A percentile compares a stretch with the other conserved stretches of the same genome.
Evolutionary conservation across 2,329 filamentous ascomycete genomes (phyloP).

Genomic region (Microdochium nivale): DNA sequence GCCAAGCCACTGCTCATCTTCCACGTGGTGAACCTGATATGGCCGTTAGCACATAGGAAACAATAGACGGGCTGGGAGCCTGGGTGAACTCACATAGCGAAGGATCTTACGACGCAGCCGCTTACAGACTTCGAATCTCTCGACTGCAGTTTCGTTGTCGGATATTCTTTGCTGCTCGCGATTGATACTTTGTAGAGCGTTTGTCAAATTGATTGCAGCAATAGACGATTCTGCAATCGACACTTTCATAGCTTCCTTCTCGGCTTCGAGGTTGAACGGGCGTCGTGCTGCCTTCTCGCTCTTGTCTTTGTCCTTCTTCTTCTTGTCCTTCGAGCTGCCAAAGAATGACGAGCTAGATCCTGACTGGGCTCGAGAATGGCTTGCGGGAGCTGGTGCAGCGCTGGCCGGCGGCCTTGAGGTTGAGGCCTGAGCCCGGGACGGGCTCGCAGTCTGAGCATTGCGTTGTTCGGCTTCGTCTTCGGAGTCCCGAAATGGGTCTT

Average conservation of each 20-base stretch:
- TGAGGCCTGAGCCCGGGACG: conserved; percentile 12
- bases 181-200: conserved; percentile 83
- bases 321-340: conserved; percentile 39
- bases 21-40: conserved; percentile 71
- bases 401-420: conserved; percentile 19
- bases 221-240: conserved; percentile 86
- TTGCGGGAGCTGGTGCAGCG: conserved; percentile 23
- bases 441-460: conserved; percentile 15
- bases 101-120: conserved; percentile 73
- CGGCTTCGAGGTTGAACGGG: conserved; percentile 75
- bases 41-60: conserved; percentile 8
- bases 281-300: conserved; percentile 18
- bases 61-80: neutral
- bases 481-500: conserved; percentile 59
- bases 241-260: conserved; percentile 79
- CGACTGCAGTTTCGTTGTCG: conserved; percentile 66
- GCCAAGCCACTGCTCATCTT: conserved; percentile 86
- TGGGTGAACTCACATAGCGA: conserved; percentile 54
- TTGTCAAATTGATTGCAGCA: conserved; percentile 82
- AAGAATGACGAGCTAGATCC: conserved; percentile 29
- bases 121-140: conserved; percentile 82
- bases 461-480: conserved; percentile 44
- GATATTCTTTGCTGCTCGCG: conserved; percentile 82
- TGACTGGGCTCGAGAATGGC: conserved; percentile 23
- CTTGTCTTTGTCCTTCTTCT: conserved; percentile 28